These are phyloP conservation scores for Capsella rubella DNA, from an alignment of 441 rosid species.

Conservation along the genomic window DNA sequence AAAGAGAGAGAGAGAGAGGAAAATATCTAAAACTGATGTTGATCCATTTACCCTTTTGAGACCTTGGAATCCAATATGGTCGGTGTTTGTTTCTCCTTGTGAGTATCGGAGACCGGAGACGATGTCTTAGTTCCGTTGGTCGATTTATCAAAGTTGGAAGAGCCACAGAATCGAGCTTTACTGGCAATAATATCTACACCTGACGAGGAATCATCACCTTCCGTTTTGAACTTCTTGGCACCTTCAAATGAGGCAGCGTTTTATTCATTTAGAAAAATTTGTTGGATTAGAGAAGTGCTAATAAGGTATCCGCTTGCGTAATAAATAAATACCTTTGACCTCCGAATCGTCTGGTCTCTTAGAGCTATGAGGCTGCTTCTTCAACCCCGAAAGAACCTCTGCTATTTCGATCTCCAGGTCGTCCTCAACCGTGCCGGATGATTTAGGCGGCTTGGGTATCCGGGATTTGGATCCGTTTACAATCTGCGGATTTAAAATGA, in stretches of 20 bases:
- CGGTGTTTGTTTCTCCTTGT: conserved; percentile 36
- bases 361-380: conserved; percentile 54
- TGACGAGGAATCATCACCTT: conserved; percentile 37
- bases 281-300: not conserved
- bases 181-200: conserved; percentile 26
- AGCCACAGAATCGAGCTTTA: conserved; percentile 26
- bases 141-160: conserved; percentile 30
- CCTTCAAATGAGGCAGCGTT: conserved; percentile 34
- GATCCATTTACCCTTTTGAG: conserved; percentile 50
- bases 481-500: conserved; percentile 41
- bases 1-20: not conserved
- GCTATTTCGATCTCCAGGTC: conserved; percentile 76
- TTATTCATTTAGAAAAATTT: too few relatives aligned
- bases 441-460: conserved; percentile 50
- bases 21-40: not conserved
- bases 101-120: conserved; percentile 22
- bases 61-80: conserved; percentile 34
- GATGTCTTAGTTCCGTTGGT: conserved; percentile 27
- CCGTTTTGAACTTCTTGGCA: conserved; percentile 41
- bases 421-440: conserved; percentile 53
- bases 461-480: conserved; percentile 52
- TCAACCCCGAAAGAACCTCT: conserved; percentile 64
- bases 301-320: too few relatives aligned
- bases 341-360: conserved; percentile 46
- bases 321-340: conserved; percentile 39